phyloP scores from a whole-genome alignment of 2,329 filamentous ascomycete species.

The Hymenoscyphus linearis region DNA sequence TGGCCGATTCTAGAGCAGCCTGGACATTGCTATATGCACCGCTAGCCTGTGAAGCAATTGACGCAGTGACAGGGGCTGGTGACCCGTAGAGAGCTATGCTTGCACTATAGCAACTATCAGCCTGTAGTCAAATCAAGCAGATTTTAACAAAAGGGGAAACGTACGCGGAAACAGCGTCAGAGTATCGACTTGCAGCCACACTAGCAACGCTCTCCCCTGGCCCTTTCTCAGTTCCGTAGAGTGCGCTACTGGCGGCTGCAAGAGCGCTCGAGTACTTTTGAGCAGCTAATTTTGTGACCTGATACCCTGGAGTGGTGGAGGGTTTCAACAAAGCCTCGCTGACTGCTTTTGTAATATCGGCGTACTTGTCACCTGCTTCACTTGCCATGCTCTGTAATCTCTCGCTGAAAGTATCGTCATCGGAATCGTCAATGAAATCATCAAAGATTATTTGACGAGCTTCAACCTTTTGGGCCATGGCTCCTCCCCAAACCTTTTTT shows the following conservation, averaged over 20 bases:
- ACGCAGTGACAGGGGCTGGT: conserved; percentile 53
- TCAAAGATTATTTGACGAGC: conserved; percentile 42
- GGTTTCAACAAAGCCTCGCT: conserved; percentile 48
- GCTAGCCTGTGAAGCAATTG: conserved; percentile 37
- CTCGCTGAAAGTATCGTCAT: conserved; percentile 42
- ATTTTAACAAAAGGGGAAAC: conserved; percentile 22
- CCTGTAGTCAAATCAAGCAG: neutral
- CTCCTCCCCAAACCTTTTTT: conserved; percentile 45
- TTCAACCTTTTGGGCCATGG: conserved; percentile 37
- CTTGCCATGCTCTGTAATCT: conserved; percentile 46
- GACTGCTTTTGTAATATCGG: conserved; percentile 49
- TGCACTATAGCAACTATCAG: conserved; percentile 1
- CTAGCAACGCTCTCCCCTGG: conserved; percentile 41
- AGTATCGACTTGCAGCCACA: conserved; percentile 48
- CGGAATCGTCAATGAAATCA: conserved; percentile 43
- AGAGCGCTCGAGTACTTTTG: conserved; percentile 53
- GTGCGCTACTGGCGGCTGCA: conserved; percentile 48
- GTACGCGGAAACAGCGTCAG: conserved; percentile 52
- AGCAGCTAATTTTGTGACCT: conserved; percentile 47
- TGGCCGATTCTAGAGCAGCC: conserved; percentile 50
- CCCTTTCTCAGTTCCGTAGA: conserved; percentile 46
- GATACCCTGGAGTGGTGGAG: conserved; percentile 37
- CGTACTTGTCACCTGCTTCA: conserved; percentile 47
- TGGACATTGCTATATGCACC: conserved; percentile 59
- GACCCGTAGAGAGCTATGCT: conserved; percentile 54